These are phyloP conservation scores for Colletotrichum gloeosporioides DNA, from an alignment of 2,329 filamentous ascomycete species.

Conservation along the genomic window DNA sequence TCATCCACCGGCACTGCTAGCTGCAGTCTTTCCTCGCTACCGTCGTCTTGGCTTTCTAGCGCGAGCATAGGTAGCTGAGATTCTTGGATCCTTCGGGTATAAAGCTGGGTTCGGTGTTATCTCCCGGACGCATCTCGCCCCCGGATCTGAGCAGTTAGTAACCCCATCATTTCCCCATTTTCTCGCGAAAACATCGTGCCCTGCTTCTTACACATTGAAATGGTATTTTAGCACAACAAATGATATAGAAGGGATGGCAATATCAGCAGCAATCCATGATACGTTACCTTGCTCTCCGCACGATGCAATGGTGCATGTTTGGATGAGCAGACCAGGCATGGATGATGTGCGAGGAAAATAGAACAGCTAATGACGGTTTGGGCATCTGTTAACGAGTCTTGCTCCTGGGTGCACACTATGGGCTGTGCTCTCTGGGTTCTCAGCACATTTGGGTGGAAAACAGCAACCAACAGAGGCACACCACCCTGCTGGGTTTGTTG, in stretches of 20 bases:
- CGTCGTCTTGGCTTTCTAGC: not conserved
- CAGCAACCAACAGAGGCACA: not conserved
- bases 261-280: not conserved
- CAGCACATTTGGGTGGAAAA: not conserved
- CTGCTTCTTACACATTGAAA: not conserved
- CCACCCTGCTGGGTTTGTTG: not conserved
- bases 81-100: not conserved
- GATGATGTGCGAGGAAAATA: not conserved
- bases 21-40: not conserved
- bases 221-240: not conserved
- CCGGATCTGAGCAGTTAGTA: not conserved
- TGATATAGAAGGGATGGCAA: not conserved
- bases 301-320: not conserved
- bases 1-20: not conserved
- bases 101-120: not conserved
- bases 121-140: not conserved
- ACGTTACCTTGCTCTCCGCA: not conserved
- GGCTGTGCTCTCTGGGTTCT: not conserved
- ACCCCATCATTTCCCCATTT: not conserved
- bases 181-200: not conserved
- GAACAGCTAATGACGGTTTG: not conserved
- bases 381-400: not conserved
- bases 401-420: not conserved
- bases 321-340: not conserved
- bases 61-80: not conserved